Evolutionary conservation across 208 protist species (phyloP).

Genomic region (Wallacemonas sp.): DNA sequence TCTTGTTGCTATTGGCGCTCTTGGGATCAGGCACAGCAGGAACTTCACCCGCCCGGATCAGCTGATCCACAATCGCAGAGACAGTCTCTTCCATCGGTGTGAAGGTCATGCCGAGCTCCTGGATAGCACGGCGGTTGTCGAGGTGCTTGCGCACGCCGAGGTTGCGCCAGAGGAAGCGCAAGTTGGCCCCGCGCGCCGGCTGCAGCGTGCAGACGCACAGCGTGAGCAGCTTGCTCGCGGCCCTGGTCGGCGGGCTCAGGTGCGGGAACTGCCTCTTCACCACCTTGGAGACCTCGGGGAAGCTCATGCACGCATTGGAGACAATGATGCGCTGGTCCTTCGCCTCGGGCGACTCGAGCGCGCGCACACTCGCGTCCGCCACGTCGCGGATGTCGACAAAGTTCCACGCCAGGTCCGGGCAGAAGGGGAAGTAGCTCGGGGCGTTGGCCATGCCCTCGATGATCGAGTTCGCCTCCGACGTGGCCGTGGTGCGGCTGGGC

Average conservation of each 20-base stretch:
- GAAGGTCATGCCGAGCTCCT: slow-evolving; percentile 68
- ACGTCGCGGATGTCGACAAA: slow-evolving; percentile 91
- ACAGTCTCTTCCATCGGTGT: slow-evolving; percentile 82
- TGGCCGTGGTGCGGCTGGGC: slow-evolving; percentile 80
- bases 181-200: slow-evolving; percentile 45
- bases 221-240: slow-evolving; percentile 80
- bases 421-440: slow-evolving; percentile 76
- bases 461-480: slow-evolving; percentile 77
- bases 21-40: slow-evolving; percentile 22
- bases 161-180: slow-evolving; percentile 82
- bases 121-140: slow-evolving; percentile 52
- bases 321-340: slow-evolving; percentile 88
- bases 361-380: slow-evolving; percentile 82
- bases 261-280: slow-evolving; percentile 81
- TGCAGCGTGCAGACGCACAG: slow-evolving; percentile 58
- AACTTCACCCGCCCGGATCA: slow-evolving; percentile 59
- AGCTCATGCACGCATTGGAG: slow-evolving; percentile 71
- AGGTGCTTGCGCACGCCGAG: slow-evolving; percentile 80
- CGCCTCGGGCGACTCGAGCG: slow-evolving; percentile 51
- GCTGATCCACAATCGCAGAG: slow-evolving; percentile 62
- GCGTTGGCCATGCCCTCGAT: slow-evolving; percentile 73
- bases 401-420: slow-evolving; percentile 87
- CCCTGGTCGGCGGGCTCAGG: slow-evolving; percentile 75
- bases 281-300: slow-evolving; percentile 66
- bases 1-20: neutral